phyloP scores from a whole-genome alignment of 306 rosid genomes.

The Parietaria judaica region DNA sequence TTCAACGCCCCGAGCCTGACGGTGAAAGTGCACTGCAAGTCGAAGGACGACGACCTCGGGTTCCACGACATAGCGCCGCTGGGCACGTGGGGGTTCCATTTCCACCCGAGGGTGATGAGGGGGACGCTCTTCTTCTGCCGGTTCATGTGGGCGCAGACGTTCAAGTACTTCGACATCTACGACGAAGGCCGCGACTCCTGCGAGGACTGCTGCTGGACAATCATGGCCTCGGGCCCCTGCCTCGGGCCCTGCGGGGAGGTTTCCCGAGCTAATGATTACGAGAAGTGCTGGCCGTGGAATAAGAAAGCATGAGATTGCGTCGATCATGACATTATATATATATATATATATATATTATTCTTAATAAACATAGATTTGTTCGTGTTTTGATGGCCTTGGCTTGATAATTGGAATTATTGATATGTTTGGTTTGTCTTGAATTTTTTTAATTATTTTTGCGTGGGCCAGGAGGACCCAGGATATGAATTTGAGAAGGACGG shows the following conservation, averaged over 20 bases:
- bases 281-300: background rate
- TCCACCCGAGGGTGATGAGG: background rate
- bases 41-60: constrained; percentile 19
- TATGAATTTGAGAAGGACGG: too few relatives aligned
- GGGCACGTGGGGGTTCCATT: constrained; percentile 3
- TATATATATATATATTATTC: too few relatives aligned
- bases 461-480: too few relatives aligned
- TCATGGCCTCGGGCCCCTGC: background rate
- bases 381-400: too few relatives aligned
- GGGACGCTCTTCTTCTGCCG: constrained; percentile 11
- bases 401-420: too few relatives aligned
- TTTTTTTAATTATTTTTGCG: too few relatives aligned
- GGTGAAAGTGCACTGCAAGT: constrained; percentile 7
- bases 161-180: constrained; percentile 5
- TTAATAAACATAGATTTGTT: too few relatives aligned
- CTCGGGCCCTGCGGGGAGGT: background rate
- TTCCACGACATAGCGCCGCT: background rate
- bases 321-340: too few relatives aligned
- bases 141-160: background rate
- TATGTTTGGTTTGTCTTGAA: too few relatives aligned
- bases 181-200: constrained; percentile 3
- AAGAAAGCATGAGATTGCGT: too few relatives aligned
- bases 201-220: constrained; percentile 6
- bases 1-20: background rate
- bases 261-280: background rate